phyloP scores from a whole-genome alignment of 805 yeast genomes.

The Candida maris region DNA sequence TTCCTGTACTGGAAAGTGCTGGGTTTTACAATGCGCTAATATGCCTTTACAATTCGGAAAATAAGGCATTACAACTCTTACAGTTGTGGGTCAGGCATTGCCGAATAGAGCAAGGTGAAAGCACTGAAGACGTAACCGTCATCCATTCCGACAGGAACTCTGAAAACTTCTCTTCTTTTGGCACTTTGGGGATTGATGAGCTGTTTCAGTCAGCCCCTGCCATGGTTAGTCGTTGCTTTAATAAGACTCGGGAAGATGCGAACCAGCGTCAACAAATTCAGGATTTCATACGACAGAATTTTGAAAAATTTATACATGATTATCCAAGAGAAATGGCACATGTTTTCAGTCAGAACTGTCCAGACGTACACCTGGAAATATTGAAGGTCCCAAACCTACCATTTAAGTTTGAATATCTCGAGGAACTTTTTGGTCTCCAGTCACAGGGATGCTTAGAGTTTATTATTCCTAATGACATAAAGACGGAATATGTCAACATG shows the following conservation, averaged over 20 bases:
- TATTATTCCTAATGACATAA: slow-evolving; percentile 12
- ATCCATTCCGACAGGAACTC: neutral
- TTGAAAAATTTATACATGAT: slow-evolving; percentile 24
- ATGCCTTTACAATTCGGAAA: slow-evolving; percentile 51
- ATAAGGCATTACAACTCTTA: slow-evolving; percentile 49
- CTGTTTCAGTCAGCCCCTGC: slow-evolving; percentile 31
- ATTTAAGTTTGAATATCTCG: slow-evolving; percentile 33
- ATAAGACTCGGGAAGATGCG: slow-evolving; percentile 10
- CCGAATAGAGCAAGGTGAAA: slow-evolving; percentile 1
- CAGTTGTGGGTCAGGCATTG: slow-evolving; percentile 45
- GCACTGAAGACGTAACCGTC: neutral
- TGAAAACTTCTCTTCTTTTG: slow-evolving; percentile 5
- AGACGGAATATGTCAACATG: slow-evolving; percentile 25
- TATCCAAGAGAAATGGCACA: slow-evolving; percentile 36
- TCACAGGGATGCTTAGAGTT: slow-evolving; percentile 10
- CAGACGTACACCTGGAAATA: slow-evolving; percentile 37
- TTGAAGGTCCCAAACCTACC: slow-evolving; percentile 28
- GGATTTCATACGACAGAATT: slow-evolving; percentile 26
- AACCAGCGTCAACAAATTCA: slow-evolving; percentile 24
- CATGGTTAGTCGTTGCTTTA: slow-evolving; percentile 25
- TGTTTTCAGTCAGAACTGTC: slow-evolving; percentile 35
- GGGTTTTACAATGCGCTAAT: slow-evolving; percentile 58
- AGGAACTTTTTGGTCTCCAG: slow-evolving; percentile 26
- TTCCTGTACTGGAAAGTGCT: slow-evolving; percentile 50
- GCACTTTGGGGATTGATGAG: slow-evolving; percentile 10